Base-by-base conservation (phyloP, 257 asterid species). In the Nicotiana noctiflora region DNA sequence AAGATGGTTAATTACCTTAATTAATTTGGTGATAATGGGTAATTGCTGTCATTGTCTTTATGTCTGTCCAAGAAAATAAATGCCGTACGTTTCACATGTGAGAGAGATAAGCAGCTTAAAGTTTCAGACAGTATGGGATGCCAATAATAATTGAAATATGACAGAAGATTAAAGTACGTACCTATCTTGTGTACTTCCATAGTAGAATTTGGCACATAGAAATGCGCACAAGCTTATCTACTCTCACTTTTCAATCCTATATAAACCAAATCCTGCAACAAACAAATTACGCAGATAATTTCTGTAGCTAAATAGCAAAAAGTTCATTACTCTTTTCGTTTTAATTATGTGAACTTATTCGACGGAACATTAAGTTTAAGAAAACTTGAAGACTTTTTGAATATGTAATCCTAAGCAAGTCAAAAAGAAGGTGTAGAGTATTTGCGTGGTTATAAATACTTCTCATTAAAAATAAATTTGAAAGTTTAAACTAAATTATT, bases 11-110 rank as follows among this genome's bases (percentile, higher is more conserved):
- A 13, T 72, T 70, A 13, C 17, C 2, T 68, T 68, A n/a, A 12
- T 40, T 21, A 46, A 12, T 72, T 21, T 12, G 77, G 21, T 72
- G 59, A 72, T 19, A 7, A 13, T 23, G 61, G 15, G 8, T 72
- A 21, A 72, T 27, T 27, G 40, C 14, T 72, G 60, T 46, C 78
- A 72, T 44, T 70, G 34, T 70, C 76, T 37, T 55, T 19, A 6
- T 27, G 19, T 63, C 44, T 72, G 78, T 72, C 40, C 25, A 46
- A 49, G 4, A 23, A 46, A 14, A 46, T 49, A 23, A 23, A 46
- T 46, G 8, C 61, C 44, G 78, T 72, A 72, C 61, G 2, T 72
- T 72, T 72, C 78, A 49, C 78, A 72, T 72, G 60, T 51, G 55
- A 3, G 61, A 72, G 60, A 49, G 78, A 72, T 72, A 72, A 72